Conservation (phyloP, 345 rosid species). For the Moricandia moricandioides region DNA sequence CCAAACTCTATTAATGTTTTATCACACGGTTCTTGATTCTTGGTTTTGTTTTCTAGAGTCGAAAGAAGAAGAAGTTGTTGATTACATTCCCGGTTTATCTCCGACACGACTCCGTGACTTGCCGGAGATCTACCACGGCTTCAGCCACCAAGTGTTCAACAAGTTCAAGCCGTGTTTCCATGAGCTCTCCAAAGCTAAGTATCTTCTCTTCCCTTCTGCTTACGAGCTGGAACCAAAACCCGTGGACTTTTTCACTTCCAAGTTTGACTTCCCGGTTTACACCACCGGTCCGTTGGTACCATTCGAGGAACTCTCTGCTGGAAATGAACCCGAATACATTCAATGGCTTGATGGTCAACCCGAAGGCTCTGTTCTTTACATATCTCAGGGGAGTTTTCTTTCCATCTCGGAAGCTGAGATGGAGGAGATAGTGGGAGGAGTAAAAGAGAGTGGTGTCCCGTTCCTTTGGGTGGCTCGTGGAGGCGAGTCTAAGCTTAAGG, state of each 20-base stretch:
- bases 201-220: constrained; percentile 48
- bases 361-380: constrained; percentile 40
- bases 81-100: constrained; percentile 42
- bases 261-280: constrained; percentile 34
- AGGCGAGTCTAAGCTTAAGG: background rate
- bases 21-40: background rate
- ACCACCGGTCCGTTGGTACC: constrained; percentile 47
- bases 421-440: constrained; percentile 44
- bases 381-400: constrained; percentile 47
- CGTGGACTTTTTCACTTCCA: constrained; percentile 32
- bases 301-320: background rate
- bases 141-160: background rate
- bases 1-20: background rate
- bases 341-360: constrained; percentile 47
- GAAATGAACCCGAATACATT: constrained; percentile 5
- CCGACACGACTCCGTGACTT: constrained; percentile 33
- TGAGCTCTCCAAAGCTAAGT: constrained; percentile 46
- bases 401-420: constrained; percentile 36
- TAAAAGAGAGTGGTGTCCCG: constrained; percentile 33
- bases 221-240: constrained; percentile 50
- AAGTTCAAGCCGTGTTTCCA: constrained; percentile 23
- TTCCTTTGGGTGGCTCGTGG: constrained; percentile 52
- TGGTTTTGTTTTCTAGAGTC: background rate
- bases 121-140: constrained; percentile 29
- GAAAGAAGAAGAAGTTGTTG: constrained; percentile 35